phyloP scores from a whole-genome alignment of 305 asterid genomes.

The Andrographis paniculata region DNA sequence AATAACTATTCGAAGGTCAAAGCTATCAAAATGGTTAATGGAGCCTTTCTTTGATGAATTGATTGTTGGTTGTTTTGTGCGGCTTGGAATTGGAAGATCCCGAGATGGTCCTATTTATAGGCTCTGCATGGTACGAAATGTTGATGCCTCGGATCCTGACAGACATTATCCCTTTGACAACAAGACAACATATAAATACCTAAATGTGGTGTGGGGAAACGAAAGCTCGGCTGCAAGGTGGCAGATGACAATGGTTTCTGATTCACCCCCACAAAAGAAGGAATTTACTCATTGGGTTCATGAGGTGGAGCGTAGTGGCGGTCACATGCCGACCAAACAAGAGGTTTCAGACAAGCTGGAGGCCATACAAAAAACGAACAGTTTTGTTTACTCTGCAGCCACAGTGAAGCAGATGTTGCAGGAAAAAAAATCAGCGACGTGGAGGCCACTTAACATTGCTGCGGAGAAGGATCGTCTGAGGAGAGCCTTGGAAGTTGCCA shows the following conservation, averaged over 20 bases:
- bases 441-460: conserved; percentile 81
- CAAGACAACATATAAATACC: conserved; percentile 75
- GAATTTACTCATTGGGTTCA: conserved; percentile 90
- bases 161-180: conserved; percentile 83
- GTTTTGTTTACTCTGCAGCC: conserved; percentile 85
- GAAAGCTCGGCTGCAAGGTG: conserved; percentile 94
- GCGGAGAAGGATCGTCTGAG: conserved; percentile 93
- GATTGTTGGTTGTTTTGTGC: conserved; percentile 91
- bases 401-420: conserved; percentile 96
- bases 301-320: conserved; percentile 79
- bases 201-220: conserved; percentile 88
- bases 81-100: conserved; percentile 91
- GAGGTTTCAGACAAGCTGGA: conserved; percentile 81
- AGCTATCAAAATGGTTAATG: conserved; percentile 91
- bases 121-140: conserved; percentile 76
- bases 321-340: conserved; percentile 73
- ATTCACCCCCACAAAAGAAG: conserved; percentile 63
- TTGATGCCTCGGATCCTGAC: conserved; percentile 77
- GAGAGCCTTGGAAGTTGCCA: conserved; percentile 77
- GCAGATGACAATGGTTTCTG: conserved; percentile 98
- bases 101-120: conserved; percentile 82
- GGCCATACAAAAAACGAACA: conserved; percentile 71
- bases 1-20: conserved; percentile 81
- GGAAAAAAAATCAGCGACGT: conserved; percentile 93
- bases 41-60: conserved; percentile 95